Percentiles rank a stretch among this genome's conserved stretches.
Conservation (phyloP, 2,329 filamentous ascomycete genomes). For the Amauroascus niger region DNA sequence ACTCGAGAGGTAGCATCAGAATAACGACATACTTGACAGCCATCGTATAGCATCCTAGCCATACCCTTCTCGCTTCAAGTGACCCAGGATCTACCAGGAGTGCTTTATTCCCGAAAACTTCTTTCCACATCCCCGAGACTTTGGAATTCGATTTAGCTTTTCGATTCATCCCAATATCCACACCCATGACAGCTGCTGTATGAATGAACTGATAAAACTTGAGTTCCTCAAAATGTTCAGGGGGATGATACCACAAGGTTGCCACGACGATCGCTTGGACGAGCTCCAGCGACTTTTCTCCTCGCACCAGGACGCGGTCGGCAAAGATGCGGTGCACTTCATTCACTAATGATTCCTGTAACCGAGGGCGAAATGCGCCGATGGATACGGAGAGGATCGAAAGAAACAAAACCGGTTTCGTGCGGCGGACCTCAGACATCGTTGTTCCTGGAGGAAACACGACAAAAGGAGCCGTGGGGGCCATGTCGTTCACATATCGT, state of each 20-base stretch:
- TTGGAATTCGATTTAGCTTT: constrained; percentile 33
- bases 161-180: constrained; percentile 69
- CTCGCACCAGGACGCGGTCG: constrained; percentile 62
- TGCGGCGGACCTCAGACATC: constrained; percentile 46
- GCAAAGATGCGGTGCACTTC: constrained; percentile 65
- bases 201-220: constrained; percentile 86
- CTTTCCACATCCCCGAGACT: constrained; percentile 29
- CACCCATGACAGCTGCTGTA: constrained; percentile 68
- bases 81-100: constrained; percentile 41
- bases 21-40: constrained; percentile 42
- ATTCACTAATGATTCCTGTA: constrained; percentile 54
- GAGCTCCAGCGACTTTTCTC: constrained; percentile 73
- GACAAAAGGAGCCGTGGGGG: constrained; percentile 48
- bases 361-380: constrained; percentile 43
- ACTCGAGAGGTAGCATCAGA: not conserved
- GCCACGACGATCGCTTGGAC: constrained; percentile 67
- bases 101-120: constrained; percentile 32
- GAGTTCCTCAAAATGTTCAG: constrained; percentile 71
- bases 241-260: constrained; percentile 78
- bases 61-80: constrained; percentile 49
- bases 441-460: constrained; percentile 47
- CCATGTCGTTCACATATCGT: constrained; percentile 47
- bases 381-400: constrained; percentile 48
- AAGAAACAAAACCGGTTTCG: constrained; percentile 52
- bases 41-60: constrained; percentile 53